Evolutionary conservation across 176 grass and related monocot genomes (phyloP).

Genomic region (Eleusine indica): DNA sequence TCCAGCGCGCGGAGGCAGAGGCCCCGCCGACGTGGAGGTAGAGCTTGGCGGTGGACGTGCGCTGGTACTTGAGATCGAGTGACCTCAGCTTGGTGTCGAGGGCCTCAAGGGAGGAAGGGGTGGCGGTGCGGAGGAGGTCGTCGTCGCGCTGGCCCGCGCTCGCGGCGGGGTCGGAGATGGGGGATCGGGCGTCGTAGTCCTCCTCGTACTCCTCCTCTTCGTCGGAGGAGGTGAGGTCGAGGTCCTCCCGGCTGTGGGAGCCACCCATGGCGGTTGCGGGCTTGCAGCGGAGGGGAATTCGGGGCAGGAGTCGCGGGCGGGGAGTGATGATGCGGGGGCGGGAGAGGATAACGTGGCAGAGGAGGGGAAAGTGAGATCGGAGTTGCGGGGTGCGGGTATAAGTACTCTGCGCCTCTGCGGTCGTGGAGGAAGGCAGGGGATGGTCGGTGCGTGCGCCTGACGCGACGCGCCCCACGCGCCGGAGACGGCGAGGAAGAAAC

Average conservation of each 20-base stretch:
- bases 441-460: slow-evolving; percentile 40
- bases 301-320: not conserved
- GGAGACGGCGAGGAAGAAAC: not conserved
- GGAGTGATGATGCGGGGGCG: not conserved
- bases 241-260: slow-evolving; percentile 83
- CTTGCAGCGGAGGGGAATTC: slow-evolving; percentile 23
- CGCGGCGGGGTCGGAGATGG: slow-evolving; percentile 12
- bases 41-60: slow-evolving; percentile 52
- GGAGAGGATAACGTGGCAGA: not conserved
- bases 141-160: slow-evolving; percentile 29
- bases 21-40: slow-evolving; percentile 86
- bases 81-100: slow-evolving; percentile 73
- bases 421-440: not conserved
- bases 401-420: not conserved
- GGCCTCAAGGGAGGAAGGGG: slow-evolving; percentile 49
- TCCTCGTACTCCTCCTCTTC: slow-evolving; percentile 54
- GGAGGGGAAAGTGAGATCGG: slow-evolving; percentile 17
- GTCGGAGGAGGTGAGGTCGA: slow-evolving; percentile 70
- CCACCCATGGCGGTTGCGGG: slow-evolving; percentile 60
- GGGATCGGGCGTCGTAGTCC: slow-evolving; percentile 42
- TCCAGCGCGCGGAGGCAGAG: slow-evolving; percentile 71
- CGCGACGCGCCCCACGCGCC: slow-evolving; percentile 41
- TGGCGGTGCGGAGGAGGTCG: slow-evolving; percentile 42
- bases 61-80: slow-evolving; percentile 71
- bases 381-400: slow-evolving; percentile 4